phyloP scores from a whole-genome alignment of 495 filamentous ascomycete genomes.

The Talaromyces thailandensis region DNA sequence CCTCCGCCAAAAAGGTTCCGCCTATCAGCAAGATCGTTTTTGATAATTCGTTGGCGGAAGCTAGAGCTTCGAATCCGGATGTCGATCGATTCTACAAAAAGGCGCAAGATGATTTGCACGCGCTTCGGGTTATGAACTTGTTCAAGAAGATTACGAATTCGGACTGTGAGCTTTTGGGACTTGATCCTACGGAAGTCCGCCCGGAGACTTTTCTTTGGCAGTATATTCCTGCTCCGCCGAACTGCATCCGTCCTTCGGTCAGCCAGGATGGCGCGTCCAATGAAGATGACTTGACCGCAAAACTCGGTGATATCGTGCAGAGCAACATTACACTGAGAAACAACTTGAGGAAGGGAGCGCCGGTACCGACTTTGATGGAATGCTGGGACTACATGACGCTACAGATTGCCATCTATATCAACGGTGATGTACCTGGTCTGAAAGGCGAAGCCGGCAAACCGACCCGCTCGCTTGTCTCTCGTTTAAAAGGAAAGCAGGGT shows the following conservation, averaged over 20 bases:
- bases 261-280: conserved; percentile 84
- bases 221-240: conserved; percentile 85
- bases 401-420: conserved; percentile 94
- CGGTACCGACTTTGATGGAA: conserved; percentile 87
- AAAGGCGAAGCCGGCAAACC: conserved; percentile 65
- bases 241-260: conserved; percentile 89
- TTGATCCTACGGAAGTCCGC: conserved; percentile 76
- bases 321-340: conserved; percentile 76
- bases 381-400: conserved; percentile 96
- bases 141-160: conserved; percentile 77
- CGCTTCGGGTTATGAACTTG: conserved; percentile 76
- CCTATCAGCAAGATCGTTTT: conserved; percentile 73
- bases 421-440: conserved; percentile 89
- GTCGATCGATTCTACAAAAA: conserved; percentile 86
- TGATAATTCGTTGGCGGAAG: conserved; percentile 72
- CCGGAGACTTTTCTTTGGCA: conserved; percentile 99
- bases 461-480: conserved; percentile 87
- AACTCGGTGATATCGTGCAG: conserved; percentile 86
- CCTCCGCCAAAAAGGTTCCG: conserved; percentile 69
- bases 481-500: conserved; percentile 93
- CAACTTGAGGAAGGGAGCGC: conserved; percentile 69
- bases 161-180: conserved; percentile 85
- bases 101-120: conserved; percentile 90
- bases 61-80: conserved; percentile 62
- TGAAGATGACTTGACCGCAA: conserved; percentile 93